Evolutionary conservation across 2,329 filamentous ascomycete genomes (phyloP).

Genomic region (Akanthomyces lecanii): DNA sequence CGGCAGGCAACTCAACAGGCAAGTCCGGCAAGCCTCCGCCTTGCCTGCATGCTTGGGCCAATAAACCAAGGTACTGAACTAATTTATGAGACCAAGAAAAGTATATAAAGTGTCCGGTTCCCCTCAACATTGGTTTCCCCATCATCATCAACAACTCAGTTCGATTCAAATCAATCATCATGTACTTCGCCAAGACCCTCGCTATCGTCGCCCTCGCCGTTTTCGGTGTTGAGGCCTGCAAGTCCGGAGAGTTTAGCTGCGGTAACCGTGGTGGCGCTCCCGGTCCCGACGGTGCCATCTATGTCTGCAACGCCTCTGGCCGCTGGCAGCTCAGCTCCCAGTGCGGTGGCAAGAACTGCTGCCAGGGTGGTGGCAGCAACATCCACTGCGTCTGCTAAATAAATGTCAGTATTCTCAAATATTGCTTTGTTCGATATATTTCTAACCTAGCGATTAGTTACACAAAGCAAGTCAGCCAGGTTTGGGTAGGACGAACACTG

Average conservation of each 20-base stretch:
- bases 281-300: slow-evolving; percentile 8
- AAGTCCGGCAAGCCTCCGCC: neutral
- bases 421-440: neutral
- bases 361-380: slow-evolving; percentile 5
- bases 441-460: neutral
- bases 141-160: neutral
- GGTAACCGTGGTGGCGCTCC: neutral
- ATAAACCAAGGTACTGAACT: neutral
- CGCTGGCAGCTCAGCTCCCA: neutral
- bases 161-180: neutral
- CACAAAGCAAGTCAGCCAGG: neutral
- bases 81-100: neutral
- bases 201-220: slow-evolving; percentile 11
- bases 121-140: too few species aligned
- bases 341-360: slow-evolving; percentile 6
- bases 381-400: slow-evolving; percentile 11
- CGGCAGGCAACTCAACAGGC: neutral
- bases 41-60: neutral
- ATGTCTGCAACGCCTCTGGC: neutral
- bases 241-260: neutral
- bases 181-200: slow-evolving; percentile 15
- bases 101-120: neutral
- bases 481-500: neutral
- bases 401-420: neutral
- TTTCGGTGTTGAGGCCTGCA: slow-evolving; percentile 7